Evolutionary conservation across 768 basidiomycete species (phyloP).

Genomic region (Calocybe indica): DNA sequence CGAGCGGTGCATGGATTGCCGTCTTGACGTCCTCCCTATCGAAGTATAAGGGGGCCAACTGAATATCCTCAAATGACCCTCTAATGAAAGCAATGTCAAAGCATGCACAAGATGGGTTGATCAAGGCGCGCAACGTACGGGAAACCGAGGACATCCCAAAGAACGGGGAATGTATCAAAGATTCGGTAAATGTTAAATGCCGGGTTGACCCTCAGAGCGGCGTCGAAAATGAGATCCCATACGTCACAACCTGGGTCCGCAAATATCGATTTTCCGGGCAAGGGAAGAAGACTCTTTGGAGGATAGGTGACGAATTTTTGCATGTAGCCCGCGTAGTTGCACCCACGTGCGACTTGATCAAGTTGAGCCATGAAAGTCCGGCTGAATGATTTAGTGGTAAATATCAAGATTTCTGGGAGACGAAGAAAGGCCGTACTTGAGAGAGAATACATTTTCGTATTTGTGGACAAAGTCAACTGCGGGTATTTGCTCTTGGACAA

Average conservation of each 20-base stretch:
- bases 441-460: conserved; percentile 61
- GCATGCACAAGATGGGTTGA: background rate
- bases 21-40: conserved; percentile 60
- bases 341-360: conserved; percentile 43
- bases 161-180: conserved; percentile 67
- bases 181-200: conserved; percentile 77
- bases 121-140: conserved; percentile 37
- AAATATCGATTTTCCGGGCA: conserved; percentile 52
- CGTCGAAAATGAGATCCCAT: conserved; percentile 61
- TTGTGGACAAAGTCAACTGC: conserved; percentile 72
- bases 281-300: conserved; percentile 58
- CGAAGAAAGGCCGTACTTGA: conserved; percentile 45
- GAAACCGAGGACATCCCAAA: conserved; percentile 82
- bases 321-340: conserved; percentile 60
- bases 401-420: background rate
- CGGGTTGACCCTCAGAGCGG: conserved; percentile 58
- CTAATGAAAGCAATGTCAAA: conserved; percentile 19
- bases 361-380: conserved; percentile 57
- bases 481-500: conserved; percentile 66
- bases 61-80: conserved; percentile 48
- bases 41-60: conserved; percentile 62
- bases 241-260: conserved; percentile 53
- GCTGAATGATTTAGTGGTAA: conserved; percentile 25
- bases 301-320: conserved; percentile 62
- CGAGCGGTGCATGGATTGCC: conserved; percentile 64